Evolutionary conservation across 495 filamentous ascomycete species (phyloP), one percentile per base, ranked within the genome.

Genomic region (Aspergillus wentii): DNA sequence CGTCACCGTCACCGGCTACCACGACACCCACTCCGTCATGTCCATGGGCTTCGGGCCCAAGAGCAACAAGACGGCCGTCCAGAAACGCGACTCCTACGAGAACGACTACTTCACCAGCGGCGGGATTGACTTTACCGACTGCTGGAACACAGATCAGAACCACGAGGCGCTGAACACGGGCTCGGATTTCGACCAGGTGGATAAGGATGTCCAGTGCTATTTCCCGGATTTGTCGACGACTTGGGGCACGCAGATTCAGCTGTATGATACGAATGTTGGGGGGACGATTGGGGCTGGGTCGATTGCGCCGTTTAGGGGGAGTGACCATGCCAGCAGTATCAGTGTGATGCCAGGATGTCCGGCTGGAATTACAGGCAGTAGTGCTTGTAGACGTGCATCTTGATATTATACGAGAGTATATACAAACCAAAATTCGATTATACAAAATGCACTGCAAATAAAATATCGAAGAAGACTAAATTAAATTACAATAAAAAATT

Each of bases 121-220:
- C 21, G 35, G 35, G n/a, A 17, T 38, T 27, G 35, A 38, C 28
- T 38, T 38, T 22, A 38, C 35, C 6, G 11, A n/a, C n/a, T 38
- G 35, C 22, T 38, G 2, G 2, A n/a, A 38, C 21, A 17, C 15
- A 27, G 21, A 26, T 2, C 3, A 15, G 2, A 3, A 2, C 22
- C 4, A 5, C 14, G 14, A 38, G 15, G 3, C 14, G 23, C 35
- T 38, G 8, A 38, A 38, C 14, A 38, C 35, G 4, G 21, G 21
- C 20, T 28, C 35, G 2, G 35, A 38, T 27, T 38, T 27, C 17
- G 14, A 27, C 21, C 35, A 38, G 35, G 28, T 38, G 35, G 35
- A 38, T 17, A 2, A 14, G 2, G 21, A 38, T 28, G 28, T 38
- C 3, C 20, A 38, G 11, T 38, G 35, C 16, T 38, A 38, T 22